Percentiles rank a stretch among this genome's conserved stretches.
Conservation (phyloP, 352 stramenopile species). For the Globisporangium spinosum region DNA sequence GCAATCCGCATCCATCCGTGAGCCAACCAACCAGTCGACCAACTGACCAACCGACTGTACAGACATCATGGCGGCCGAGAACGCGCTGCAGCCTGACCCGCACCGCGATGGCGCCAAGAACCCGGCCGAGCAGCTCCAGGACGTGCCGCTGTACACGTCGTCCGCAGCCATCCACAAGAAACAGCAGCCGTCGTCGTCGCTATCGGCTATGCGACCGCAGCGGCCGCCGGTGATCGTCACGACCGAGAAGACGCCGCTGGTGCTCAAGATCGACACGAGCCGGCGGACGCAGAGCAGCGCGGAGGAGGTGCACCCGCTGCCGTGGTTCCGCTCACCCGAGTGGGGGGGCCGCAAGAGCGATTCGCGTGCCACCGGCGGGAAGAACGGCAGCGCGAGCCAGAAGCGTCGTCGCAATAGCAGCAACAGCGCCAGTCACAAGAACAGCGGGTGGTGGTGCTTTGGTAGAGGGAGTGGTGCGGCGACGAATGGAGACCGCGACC, state of each 20-base stretch:
- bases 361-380: too few species aligned
- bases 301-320: conserved; percentile 68
- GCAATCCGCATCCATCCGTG: too few species aligned
- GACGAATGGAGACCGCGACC: conserved; percentile 19
- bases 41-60: not conserved
- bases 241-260: conserved; percentile 32
- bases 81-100: not conserved
- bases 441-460: conserved; percentile 1
- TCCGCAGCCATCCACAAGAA: not conserved
- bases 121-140: conserved; percentile 11
- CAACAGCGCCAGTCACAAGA: not conserved
- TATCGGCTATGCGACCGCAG: not conserved
- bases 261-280: conserved; percentile 34
- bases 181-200: too few species aligned
- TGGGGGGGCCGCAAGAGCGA: conserved; percentile 33
- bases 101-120: conserved; percentile 13
- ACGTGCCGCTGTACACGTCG: conserved; percentile 8
- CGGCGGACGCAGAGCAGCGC: not conserved
- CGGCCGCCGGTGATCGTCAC: conserved; percentile 15
- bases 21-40: too few species aligned
- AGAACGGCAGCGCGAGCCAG: not conserved
- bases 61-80: conserved; percentile 12
- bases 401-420: conserved; percentile 1
- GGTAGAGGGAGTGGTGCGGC: not conserved
- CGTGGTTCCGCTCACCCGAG: conserved; percentile 76